phyloP scores from a whole-genome alignment of 768 basidiomycete species.

The Leccinum aurantiacum region DNA sequence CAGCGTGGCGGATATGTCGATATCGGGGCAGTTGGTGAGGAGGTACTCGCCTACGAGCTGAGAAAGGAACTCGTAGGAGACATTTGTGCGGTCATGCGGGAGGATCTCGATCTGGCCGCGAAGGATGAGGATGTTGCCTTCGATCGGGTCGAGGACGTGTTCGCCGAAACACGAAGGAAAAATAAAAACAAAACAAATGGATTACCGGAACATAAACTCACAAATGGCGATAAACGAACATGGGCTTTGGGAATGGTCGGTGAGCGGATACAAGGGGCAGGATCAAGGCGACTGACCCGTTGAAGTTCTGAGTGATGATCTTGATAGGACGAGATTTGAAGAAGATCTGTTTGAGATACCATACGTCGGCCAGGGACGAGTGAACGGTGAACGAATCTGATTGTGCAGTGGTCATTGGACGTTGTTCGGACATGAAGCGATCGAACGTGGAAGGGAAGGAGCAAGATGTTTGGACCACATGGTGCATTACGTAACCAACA shows the following conservation, averaged over 20 bases:
- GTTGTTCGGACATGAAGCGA: conserved; percentile 19
- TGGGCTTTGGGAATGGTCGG: conserved; percentile 55
- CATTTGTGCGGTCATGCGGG: conserved; percentile 61
- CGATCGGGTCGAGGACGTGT: too few relatives aligned
- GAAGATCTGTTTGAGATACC: conserved; percentile 70
- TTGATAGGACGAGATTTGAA: conserved; percentile 49
- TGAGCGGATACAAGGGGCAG: background rate
- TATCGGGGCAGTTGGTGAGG: conserved; percentile 48
- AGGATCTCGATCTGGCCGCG: conserved; percentile 77
- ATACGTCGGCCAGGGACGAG: conserved; percentile 52
- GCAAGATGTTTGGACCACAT: background rate
- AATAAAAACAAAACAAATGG: background rate
- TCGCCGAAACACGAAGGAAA: too few relatives aligned
- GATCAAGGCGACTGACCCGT: conserved; percentile 54
- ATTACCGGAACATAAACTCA: conserved; percentile 27
- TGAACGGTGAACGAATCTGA: conserved; percentile 17
- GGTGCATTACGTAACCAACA: background rate
- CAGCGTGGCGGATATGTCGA: conserved; percentile 34
- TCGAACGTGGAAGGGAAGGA: background rate
- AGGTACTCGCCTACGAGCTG: conserved; percentile 84
- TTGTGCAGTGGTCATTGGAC: background rate
- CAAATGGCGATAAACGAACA: conserved; percentile 92
- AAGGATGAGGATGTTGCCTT: conserved; percentile 87
- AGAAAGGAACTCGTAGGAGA: conserved; percentile 84
- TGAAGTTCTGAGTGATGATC: conserved; percentile 82